Conservation (phyloP, 2,329 filamentous ascomycete species). For the Hymenoscyphus infarciens region DNA sequence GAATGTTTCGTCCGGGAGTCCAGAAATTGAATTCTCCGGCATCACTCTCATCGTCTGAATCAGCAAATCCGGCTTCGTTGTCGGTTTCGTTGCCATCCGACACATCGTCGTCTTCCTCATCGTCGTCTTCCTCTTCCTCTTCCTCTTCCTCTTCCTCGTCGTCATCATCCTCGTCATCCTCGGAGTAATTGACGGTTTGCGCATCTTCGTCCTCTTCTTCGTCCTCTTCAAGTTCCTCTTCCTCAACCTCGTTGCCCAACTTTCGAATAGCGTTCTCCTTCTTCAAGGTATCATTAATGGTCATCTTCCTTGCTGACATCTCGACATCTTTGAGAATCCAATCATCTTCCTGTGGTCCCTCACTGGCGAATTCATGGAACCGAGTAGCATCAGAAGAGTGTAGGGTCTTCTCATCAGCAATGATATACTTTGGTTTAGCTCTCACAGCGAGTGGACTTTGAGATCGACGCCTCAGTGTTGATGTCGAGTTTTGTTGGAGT, state of each 20-base stretch:
- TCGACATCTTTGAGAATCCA: conserved; percentile 70
- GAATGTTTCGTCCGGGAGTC: conserved; percentile 43
- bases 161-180: conserved; percentile 64
- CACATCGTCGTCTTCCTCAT: conserved; percentile 63
- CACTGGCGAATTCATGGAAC: conserved; percentile 92
- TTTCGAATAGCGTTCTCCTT: conserved; percentile 88
- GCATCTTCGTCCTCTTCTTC: conserved; percentile 48
- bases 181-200: conserved; percentile 52
- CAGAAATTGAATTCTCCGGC: conserved; percentile 63
- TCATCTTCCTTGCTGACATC: conserved; percentile 64
- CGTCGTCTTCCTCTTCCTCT: conserved; percentile 46
- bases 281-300: conserved; percentile 81
- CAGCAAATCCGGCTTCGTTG: conserved; percentile 64
- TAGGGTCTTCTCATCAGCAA: conserved; percentile 31
- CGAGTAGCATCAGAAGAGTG: conserved; percentile 49
- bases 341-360: conserved; percentile 76
- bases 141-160: conserved; percentile 63
- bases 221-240: conserved; percentile 78
- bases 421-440: conserved; percentile 35
- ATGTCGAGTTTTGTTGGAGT: conserved; percentile 27
- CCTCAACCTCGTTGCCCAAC: conserved; percentile 83
- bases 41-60: conserved; percentile 65
- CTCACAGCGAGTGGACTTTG: conserved; percentile 40
- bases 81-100: conserved; percentile 64
- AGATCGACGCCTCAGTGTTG: conserved; percentile 36